Evolutionary conservation across 2,329 filamentous ascomycete species (phyloP), one percentile per base, ranked within the genome.

Genomic region (Pseudogymnoascus sp.): DNA sequence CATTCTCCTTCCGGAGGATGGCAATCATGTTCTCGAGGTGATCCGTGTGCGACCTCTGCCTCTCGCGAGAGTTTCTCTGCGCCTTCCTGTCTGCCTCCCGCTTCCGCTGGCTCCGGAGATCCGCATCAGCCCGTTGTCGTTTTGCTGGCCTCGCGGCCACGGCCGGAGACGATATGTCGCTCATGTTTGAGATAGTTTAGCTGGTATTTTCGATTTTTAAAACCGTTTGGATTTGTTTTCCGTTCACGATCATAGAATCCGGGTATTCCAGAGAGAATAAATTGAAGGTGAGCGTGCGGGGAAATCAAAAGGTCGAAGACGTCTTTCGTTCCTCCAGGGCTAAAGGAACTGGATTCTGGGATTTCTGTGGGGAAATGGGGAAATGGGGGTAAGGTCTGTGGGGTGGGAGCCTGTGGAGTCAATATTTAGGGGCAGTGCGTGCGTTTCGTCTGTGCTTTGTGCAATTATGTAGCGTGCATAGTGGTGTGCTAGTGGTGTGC

Each of bases 151-250:
- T 61, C 60, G 61, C 54, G 2, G 68, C 70, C 63, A 73, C 70
- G n/a, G 65, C 69, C 40, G 76, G 62, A 64, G 71, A 71, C 62
- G 75, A 7, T 33, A 21, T 54, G 9, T 54, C 29, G 47, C 47
- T 54, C 47, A 54, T 54, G 15, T 54, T 54, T 54, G 29, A 6
- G 15, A 11, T 54, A 21, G 17, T 54, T 13, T 29, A 54, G 26
- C 29, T 33, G 29, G 29, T 35, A 33, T 33, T 33, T 33, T 21
- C 26, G 9, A 54, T 54, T 54, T 21, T 4, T 1, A 54, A 13
- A n/a, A 54, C 2, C 15, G n/a, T 54, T 5, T 13, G 29, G 29
- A 33, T 5, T 35, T 11, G n/a, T 21, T 54, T 54, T 54, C 47
- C 21, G n/a, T 21, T 54, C 47, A 54, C 29, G 47, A 54, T 33